Conservation (phyloP, 1,284 basidiomycete genomes). For the Ustilago sp. region DNA sequence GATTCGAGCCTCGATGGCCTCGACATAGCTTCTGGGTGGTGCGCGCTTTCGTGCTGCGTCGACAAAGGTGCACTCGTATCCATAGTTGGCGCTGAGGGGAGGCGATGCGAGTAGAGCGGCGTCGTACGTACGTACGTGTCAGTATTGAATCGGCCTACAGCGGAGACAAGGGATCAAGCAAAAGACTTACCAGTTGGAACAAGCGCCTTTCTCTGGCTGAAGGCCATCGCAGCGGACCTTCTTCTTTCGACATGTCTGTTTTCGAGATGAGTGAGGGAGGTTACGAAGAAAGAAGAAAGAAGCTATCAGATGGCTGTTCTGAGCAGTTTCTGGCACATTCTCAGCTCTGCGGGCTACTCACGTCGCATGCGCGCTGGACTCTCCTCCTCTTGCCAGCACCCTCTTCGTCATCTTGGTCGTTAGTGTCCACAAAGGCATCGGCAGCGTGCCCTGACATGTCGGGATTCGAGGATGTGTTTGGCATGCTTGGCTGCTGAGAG, state of each 20-base stretch:
- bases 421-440: slow-evolving; percentile 23
- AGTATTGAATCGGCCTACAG: neutral
- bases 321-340: neutral
- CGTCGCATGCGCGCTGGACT: slow-evolving; percentile 60
- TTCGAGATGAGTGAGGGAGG: neutral
- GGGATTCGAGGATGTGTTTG: slow-evolving; percentile 14
- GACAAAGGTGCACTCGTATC: slow-evolving; percentile 63
- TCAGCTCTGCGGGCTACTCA: neutral
- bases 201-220: slow-evolving; percentile 54
- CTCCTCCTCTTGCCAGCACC: slow-evolving; percentile 56
- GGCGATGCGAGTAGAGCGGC: neutral
- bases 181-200: slow-evolving; percentile 49
- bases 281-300: neutral
- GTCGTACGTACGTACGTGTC: neutral
- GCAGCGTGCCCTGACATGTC: slow-evolving; percentile 23
- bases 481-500: slow-evolving; percentile 5
- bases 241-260: slow-evolving; percentile 61
- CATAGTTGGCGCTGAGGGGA: slow-evolving; percentile 50
- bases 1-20: slow-evolving; percentile 64
- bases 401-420: slow-evolving; percentile 49
- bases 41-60: slow-evolving; percentile 52
- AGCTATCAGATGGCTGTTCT: neutral
- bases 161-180: neutral
- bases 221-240: slow-evolving; percentile 65
- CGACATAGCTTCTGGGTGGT: slow-evolving; percentile 56